Evolutionary conservation across 345 rosid genomes (phyloP).

Genomic region (Arabis alpina): DNA sequence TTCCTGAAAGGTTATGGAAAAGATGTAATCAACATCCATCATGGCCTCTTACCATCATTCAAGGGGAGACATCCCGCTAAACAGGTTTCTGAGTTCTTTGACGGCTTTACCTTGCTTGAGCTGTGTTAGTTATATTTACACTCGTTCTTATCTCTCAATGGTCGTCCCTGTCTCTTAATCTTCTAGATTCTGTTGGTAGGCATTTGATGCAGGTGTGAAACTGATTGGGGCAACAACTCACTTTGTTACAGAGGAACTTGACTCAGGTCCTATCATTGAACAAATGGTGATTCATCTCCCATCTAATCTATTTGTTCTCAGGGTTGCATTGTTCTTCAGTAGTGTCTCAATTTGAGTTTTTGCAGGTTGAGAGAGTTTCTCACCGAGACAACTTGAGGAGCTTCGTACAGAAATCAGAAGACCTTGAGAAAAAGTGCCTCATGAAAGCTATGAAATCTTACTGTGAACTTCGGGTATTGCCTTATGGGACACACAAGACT

Average conservation of each 20-base stretch:
- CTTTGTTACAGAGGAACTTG: conserved; percentile 95
- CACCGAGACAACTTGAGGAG: conserved; percentile 83
- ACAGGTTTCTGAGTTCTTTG: conserved; percentile 62
- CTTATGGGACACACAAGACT: conserved; percentile 67
- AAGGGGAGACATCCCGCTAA: conserved; percentile 83
- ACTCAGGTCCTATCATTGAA: conserved; percentile 93
- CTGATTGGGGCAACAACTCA: conserved; percentile 95
- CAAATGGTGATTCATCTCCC: conserved; percentile 72
- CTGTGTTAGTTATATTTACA: conserved; percentile 3
- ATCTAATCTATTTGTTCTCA: conserved; percentile 16
- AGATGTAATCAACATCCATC: conserved; percentile 96
- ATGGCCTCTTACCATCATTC: conserved; percentile 97
- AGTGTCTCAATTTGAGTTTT: conserved; percentile 27
- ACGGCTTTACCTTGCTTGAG: conserved; percentile 12
- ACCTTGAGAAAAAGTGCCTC: conserved; percentile 92
- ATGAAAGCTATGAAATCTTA: conserved; percentile 75
- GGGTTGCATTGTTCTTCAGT: conserved; percentile 27
- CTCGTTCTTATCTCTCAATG: neutral
- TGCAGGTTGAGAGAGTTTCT: conserved; percentile 93
- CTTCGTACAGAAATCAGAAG: conserved; percentile 88
- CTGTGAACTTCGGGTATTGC: conserved; percentile 86
- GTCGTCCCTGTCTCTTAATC: conserved; percentile 34
- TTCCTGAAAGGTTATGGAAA: conserved; percentile 80
- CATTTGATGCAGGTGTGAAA: conserved; percentile 97
- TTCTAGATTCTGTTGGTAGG: conserved; percentile 63